phyloP scores from a whole-genome alignment of 208 protist species.

The Leishmania martiniquensis region DNA sequence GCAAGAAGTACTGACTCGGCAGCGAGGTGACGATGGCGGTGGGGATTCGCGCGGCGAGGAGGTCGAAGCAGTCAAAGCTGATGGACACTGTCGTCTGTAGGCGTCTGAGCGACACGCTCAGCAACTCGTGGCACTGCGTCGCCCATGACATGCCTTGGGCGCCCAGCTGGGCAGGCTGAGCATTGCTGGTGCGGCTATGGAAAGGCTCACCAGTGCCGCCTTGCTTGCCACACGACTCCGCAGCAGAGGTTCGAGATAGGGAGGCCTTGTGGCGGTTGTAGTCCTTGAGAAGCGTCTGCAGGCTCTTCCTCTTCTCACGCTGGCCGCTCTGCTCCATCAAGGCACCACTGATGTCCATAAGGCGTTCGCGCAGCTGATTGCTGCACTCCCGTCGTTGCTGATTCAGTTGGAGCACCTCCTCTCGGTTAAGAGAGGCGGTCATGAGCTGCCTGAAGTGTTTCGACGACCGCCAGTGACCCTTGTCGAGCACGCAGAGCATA shows the following conservation, averaged over 20 bases:
- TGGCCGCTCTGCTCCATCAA: constrained; percentile 13
- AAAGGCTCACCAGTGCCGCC: neutral
- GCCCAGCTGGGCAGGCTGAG: neutral
- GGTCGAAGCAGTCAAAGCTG: constrained; percentile 54
- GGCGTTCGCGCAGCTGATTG: constrained; percentile 40
- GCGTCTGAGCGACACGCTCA: constrained; percentile 37
- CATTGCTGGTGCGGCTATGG: neutral
- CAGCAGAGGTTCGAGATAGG: neutral
- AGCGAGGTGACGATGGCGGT: constrained; percentile 31
- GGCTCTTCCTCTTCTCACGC: neutral
- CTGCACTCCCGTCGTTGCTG: constrained; percentile 35
- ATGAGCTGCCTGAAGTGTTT: constrained; percentile 23
- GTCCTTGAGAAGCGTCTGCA: constrained; percentile 10
- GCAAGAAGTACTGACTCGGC: constrained; percentile 31
- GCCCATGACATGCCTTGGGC: neutral
- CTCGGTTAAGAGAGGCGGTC: constrained; percentile 25
- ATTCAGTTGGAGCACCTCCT: constrained; percentile 32
- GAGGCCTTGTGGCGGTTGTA: constrained; percentile 6
- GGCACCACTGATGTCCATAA: constrained; percentile 38
- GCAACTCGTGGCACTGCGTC: constrained; percentile 16
- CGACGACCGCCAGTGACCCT: constrained; percentile 34
- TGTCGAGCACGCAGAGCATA: constrained; percentile 48
- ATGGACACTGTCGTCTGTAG: constrained; percentile 33
- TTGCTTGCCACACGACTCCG: neutral
- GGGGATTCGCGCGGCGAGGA: constrained; percentile 40